phyloP scores from a whole-genome alignment of 2,329 filamentous ascomycete species.

The Curvularia sp. region DNA sequence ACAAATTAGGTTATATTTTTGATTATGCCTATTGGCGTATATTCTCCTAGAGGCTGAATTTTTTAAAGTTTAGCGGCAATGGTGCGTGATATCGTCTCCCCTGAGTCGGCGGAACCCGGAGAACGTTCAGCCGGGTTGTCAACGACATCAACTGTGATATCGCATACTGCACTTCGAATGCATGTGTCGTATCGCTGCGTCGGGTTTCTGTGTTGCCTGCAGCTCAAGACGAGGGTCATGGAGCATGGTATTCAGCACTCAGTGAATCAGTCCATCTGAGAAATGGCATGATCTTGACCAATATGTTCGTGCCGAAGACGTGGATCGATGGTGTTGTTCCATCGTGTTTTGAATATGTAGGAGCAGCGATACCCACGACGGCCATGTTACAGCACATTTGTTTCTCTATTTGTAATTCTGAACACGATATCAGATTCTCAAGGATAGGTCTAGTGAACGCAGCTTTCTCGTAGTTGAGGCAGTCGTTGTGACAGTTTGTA shows the following conservation, averaged over 20 bases:
- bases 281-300: not conserved
- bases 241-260: not conserved
- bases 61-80: not conserved
- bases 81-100: not conserved
- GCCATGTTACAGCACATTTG: not conserved
- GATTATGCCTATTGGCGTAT: not conserved
- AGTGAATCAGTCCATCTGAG: not conserved
- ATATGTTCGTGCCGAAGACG: not conserved
- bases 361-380: not conserved
- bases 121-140: not conserved
- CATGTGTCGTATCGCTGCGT: not conserved
- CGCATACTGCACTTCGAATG: not conserved
- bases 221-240: not conserved
- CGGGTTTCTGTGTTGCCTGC: not conserved
- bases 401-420: not conserved
- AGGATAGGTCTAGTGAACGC: too few relatives aligned
- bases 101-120: not conserved
- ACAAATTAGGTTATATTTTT: not conserved
- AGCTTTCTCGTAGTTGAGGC: not conserved
- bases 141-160: not conserved
- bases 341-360: not conserved
- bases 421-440: not conserved
- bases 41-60: not conserved
- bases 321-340: not conserved
- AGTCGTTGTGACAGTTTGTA: not conserved